Percentiles rank a stretch among this genome's conserved stretches.
These are phyloP conservation scores for Amauroascus verrucosus DNA, from an alignment of 2,329 filamentous ascomycete genomes.

Conservation along the genomic window DNA sequence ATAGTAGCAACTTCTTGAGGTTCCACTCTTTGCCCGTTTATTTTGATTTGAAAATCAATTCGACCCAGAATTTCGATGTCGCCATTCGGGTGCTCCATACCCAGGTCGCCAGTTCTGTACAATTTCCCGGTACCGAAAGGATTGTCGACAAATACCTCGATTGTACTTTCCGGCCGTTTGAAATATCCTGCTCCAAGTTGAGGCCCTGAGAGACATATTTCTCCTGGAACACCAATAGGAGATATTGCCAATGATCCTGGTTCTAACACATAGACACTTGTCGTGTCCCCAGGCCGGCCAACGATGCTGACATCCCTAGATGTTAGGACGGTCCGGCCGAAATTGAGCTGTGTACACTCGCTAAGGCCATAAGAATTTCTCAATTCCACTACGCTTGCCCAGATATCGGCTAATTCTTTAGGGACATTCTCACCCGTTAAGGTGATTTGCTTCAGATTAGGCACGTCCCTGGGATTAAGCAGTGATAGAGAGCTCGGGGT, in stretches of 20 bases:
- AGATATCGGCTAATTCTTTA: slow-evolving; percentile 22
- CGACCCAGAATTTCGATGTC: slow-evolving; percentile 19
- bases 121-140: slow-evolving; percentile 14
- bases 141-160: slow-evolving; percentile 19
- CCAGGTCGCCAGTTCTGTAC: slow-evolving; percentile 24
- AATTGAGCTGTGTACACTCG: slow-evolving; percentile 27
- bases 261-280: slow-evolving; percentile 14
- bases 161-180: slow-evolving; percentile 19
- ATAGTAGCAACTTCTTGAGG: slow-evolving; percentile 14
- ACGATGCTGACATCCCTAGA: slow-evolving; percentile 27
- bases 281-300: slow-evolving; percentile 26
- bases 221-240: slow-evolving; percentile 33
- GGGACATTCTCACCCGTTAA: slow-evolving; percentile 20
- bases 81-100: slow-evolving; percentile 18
- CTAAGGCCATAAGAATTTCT: slow-evolving; percentile 33
- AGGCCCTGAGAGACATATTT: slow-evolving; percentile 33
- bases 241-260: slow-evolving; percentile 22
- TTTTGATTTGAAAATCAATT: slow-evolving; percentile 22
- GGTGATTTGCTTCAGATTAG: slow-evolving; percentile 27
- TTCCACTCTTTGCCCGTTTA: slow-evolving; percentile 23
- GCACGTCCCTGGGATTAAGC: slow-evolving; percentile 29
- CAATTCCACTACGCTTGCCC: slow-evolving; percentile 27
- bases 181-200: slow-evolving; percentile 23
- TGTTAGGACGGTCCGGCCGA: slow-evolving; percentile 23
- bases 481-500: slow-evolving; percentile 45